These are phyloP conservation scores for Naumovozyma dairenensis DNA, from an alignment of 805 yeast genomes.

Conservation along the genomic window DNA sequence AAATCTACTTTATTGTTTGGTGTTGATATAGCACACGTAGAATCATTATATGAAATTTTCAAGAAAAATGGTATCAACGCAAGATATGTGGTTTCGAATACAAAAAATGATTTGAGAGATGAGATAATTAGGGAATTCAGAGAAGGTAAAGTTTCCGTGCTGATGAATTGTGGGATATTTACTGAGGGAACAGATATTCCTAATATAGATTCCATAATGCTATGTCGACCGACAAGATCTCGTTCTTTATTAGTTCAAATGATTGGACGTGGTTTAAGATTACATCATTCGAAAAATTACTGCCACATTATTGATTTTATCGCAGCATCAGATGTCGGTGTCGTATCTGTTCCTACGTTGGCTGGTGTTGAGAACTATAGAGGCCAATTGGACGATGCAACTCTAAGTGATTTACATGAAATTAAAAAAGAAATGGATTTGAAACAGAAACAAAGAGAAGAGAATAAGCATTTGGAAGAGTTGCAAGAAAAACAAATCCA, in stretches of 20 bases:
- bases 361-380: constrained; percentile 26
- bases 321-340: constrained; percentile 46
- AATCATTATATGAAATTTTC: constrained; percentile 42
- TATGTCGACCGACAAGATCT: constrained; percentile 77
- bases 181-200: constrained; percentile 96
- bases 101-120: constrained; percentile 43
- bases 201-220: constrained; percentile 65
- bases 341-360: constrained; percentile 47
- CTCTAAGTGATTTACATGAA: constrained; percentile 27
- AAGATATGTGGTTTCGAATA: constrained; percentile 59
- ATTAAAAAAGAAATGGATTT: constrained; percentile 13
- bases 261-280: constrained; percentile 82
- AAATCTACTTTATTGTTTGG: constrained; percentile 70
- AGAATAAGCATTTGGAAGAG: constrained; percentile 4
- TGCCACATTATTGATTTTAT: constrained; percentile 76
- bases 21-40: constrained; percentile 62
- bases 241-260: constrained; percentile 65
- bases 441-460: constrained; percentile 8
- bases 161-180: constrained; percentile 81
- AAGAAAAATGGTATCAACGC: constrained; percentile 55
- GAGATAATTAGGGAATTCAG: constrained; percentile 48
- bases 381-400: constrained; percentile 23
- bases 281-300: constrained; percentile 46
- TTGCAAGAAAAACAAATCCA: constrained; percentile 2
- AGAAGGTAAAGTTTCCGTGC: constrained; percentile 53